Evolutionary conservation across 2,329 filamentous ascomycete genomes (phyloP).

Genomic region (Penicillium capsulatum): DNA sequence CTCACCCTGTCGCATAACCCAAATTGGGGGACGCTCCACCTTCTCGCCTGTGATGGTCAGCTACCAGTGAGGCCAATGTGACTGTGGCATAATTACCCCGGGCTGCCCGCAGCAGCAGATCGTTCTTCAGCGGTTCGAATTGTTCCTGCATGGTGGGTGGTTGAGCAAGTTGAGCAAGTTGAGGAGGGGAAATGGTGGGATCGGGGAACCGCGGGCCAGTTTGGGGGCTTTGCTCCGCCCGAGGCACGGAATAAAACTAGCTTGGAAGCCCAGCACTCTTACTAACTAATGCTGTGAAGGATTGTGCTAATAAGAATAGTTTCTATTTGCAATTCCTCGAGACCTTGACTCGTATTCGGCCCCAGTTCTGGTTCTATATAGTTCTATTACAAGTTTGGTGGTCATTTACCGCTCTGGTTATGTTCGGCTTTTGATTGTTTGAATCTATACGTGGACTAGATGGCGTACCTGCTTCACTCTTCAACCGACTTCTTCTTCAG

Average conservation of each 20-base stretch:
- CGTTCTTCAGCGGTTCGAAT: slow-evolving; percentile 86
- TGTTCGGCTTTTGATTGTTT: no score
- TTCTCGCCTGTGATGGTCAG: slow-evolving; percentile 62
- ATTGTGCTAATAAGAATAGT: no score
- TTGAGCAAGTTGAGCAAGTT: slow-evolving; percentile 21
- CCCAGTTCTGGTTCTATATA: no score
- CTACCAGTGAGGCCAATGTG: slow-evolving; percentile 5
- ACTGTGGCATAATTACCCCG: slow-evolving; percentile 60
- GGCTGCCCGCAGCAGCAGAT: slow-evolving; percentile 83
- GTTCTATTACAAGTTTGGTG: no score
- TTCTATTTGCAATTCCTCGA: no score
- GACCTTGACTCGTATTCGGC: no score
- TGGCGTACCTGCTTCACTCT: no score
- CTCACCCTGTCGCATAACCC: slow-evolving; percentile 98
- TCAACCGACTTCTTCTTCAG: slow-evolving; percentile 35
- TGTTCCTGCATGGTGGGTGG: slow-evolving; percentile 57
- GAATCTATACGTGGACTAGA: no score
- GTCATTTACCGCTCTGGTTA: no score
- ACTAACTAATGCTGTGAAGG: no score
- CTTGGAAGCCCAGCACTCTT: no score
- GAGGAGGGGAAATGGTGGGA: slow-evolving; percentile 24
- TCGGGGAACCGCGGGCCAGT: slow-evolving; percentile 16
- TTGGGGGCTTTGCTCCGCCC: slow-evolving; percentile 5
- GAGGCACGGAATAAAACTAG: no score
- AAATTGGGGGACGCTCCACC: slow-evolving; percentile 90